Base-by-base conservation (phyloP, 2,329 filamentous ascomycete species). In the Pyrenophora tritici-repentis region DNA sequence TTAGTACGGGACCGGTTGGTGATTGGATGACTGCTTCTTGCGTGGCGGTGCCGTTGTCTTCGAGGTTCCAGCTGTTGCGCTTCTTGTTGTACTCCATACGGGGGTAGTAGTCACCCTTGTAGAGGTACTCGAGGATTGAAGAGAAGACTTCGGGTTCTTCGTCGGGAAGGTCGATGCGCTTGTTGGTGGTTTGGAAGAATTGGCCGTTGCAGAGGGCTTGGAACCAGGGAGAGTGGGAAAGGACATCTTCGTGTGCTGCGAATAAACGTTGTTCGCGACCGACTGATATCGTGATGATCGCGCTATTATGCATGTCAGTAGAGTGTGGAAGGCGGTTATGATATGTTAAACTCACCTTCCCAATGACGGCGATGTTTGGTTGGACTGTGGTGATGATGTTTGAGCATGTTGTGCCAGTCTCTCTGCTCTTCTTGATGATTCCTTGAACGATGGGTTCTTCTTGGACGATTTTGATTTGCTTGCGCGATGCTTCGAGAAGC, bases 61-160 rank as follows among this genome's bases (percentile, higher is more conserved):
- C 91, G n/a, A 96, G 78, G 69, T 89, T 87, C 87, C 90, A 96
- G 44, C 84, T 86, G 73, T 90, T 86, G 47, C 84, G 83, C 58
- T 87, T 86, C 78, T 91, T 91, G 77, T 93, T 90, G 75, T 91
- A 90, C 49, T 90, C 76, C 18, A 96, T 81, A 14, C 88, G 87
- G 3, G 92, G 91, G 63, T 87, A 92, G 77, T 96, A 96, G 75
- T 96, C 92, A 58, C 91, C 91, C 76, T 95, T 95, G 82, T 95
- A 95, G 49, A 97, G 85, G 63, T 88, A 96, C 71, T 97, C 92
- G 49, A 97, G 85, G 9, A 97, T 82, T 5, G 88, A 91, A 6
- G 90, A 95, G 74, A 97, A 92, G 66, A 96, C 87, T 72, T 96
- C 91, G 16, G 92, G 91, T 63, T 92, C 87, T 74, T 96, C 92